Evolutionary conservation across 208 protist species (phyloP), one percentile per base, ranked within the genome.

Genomic region (Leishmania amazonensis): DNA sequence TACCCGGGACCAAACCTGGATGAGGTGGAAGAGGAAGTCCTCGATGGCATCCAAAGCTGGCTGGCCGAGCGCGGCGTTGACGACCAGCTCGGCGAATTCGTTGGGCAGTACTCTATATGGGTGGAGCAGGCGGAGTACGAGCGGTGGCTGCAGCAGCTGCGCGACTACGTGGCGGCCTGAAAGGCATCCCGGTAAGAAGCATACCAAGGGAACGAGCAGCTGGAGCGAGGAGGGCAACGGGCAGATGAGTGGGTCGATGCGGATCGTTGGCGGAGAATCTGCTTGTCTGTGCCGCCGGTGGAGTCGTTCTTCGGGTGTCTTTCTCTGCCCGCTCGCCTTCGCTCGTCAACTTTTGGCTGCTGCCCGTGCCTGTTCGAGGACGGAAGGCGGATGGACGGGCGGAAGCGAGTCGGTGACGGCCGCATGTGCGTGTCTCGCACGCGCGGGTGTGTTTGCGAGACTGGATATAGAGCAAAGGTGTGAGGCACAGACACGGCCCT

Each of bases 51-150:
- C 57, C 93, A 97, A 78, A 77, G 87, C 53, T 96, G 88, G 87
- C 75, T 97, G 70, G 93, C 92, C 45, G 94, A 96, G 88, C 91
- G 92, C 19, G 82, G 83, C 49, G 88, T 97, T 11, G 93, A 97
- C 68, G 94, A 97, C 79, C 87, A 92, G 47, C 92, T 96, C 73
- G 94, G 87, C 2, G 91, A 97, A 85, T 96, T 94, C 76, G 78
- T 97, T 31, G 91, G 90, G 7, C 90, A 95, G 81, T 94, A 96
- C 84, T 88, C 91, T 3, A 85, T 95, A 13, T 96, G 91, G 91
- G 81, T 94, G 0, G 94, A 97, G 85, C 94, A 97, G 85, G 81
- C 84, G 71, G 93, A 97, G 88, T 97, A 97, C 81, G 94, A 97
- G 85, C 67, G 57, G 62, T 97, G 94, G 93, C 88, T 97, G 77